These are phyloP conservation scores for Canariomyces notabilis DNA, from an alignment of 2,329 filamentous ascomycete species.

Conservation along the genomic window DNA sequence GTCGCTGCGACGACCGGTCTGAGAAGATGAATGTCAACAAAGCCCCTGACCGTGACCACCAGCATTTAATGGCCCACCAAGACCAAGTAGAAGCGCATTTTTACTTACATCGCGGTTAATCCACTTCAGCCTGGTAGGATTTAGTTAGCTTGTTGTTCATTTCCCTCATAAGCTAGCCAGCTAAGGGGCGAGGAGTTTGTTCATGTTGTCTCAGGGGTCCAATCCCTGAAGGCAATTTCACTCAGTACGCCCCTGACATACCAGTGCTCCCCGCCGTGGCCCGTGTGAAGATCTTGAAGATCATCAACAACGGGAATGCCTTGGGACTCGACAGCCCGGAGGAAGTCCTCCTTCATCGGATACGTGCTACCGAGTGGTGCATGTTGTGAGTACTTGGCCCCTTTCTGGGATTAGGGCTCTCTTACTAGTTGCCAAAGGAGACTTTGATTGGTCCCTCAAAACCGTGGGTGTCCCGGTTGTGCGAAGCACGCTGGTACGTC, in stretches of 20 bases:
- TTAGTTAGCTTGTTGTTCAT: not conserved
- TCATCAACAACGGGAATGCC: slow-evolving; percentile 65
- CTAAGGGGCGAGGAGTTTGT: not conserved
- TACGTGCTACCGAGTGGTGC: slow-evolving; percentile 49
- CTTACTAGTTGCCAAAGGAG: slow-evolving; percentile 67
- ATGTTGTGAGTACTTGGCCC: not conserved
- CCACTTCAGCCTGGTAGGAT: slow-evolving; percentile 62
- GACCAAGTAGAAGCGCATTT: not conserved
- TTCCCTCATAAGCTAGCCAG: not conserved
- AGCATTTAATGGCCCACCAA: too few relatives aligned
- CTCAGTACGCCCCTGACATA: too few relatives aligned
- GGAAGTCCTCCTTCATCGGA: slow-evolving; percentile 68
- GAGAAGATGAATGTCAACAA: slow-evolving; percentile 5
- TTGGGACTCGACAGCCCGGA: slow-evolving; percentile 47
- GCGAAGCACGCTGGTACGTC: slow-evolving; percentile 64
- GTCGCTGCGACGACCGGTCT: slow-evolving; percentile 68
- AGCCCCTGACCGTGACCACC: not conserved
- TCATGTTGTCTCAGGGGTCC: not conserved
- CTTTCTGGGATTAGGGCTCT: not conserved
- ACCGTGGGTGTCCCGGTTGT: slow-evolving; percentile 66
- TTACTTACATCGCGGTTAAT: slow-evolving; percentile 61
- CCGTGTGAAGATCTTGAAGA: slow-evolving; percentile 65
- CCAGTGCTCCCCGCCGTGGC: slow-evolving; percentile 70
- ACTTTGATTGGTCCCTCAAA: slow-evolving; percentile 79
- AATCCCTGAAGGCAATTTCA: not conserved